These are phyloP conservation scores for Gelatoporia subvermispora DNA, from an alignment of 768 basidiomycete genomes.

Conservation along the genomic window DNA sequence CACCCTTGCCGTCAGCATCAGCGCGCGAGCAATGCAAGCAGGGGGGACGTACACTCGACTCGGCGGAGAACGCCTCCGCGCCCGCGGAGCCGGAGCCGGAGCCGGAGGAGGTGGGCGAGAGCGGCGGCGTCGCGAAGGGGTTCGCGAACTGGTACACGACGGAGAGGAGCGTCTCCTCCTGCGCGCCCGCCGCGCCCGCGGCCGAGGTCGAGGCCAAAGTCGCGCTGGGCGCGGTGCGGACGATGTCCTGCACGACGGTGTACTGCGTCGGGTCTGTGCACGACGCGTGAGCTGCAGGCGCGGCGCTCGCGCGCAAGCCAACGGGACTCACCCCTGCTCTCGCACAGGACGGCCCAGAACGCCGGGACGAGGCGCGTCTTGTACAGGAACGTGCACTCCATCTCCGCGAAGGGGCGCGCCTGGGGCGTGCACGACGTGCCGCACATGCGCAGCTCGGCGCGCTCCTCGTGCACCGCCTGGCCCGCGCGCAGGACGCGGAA, in stretches of 20 bases:
- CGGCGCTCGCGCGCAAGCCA: slow-evolving; percentile 1
- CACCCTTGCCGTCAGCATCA: background rate
- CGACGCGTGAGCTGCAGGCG: too few relatives aligned
- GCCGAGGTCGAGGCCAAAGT: background rate
- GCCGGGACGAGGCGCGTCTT: slow-evolving; percentile 19
- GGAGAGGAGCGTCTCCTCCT: slow-evolving; percentile 18
- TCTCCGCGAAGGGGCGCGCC: slow-evolving; percentile 14
- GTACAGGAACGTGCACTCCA: slow-evolving; percentile 22
- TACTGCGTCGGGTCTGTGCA: slow-evolving; percentile 17
- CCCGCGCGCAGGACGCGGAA: slow-evolving; percentile 53
- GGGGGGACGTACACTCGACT: slow-evolving; percentile 17
- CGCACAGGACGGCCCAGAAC: slow-evolving; percentile 20
- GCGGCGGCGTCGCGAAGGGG: slow-evolving; percentile 15
- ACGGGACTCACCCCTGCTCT: slow-evolving; percentile 11
- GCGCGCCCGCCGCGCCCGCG: background rate
- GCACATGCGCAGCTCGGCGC: slow-evolving; percentile 24
- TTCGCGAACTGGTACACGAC: slow-evolving; percentile 22
- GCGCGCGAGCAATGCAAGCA: background rate
- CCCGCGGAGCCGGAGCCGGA: background rate
- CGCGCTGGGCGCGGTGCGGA: slow-evolving; percentile 3
- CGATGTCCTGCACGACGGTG: slow-evolving; percentile 20
- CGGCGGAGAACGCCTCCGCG: slow-evolving; percentile 13
- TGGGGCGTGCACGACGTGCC: slow-evolving; percentile 16
- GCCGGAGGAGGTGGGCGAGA: slow-evolving; percentile 16
- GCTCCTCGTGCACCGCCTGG: slow-evolving; percentile 44